phyloP scores from a whole-genome alignment of 2,329 filamentous ascomycete species.

The Aspergillus unguis region DNA sequence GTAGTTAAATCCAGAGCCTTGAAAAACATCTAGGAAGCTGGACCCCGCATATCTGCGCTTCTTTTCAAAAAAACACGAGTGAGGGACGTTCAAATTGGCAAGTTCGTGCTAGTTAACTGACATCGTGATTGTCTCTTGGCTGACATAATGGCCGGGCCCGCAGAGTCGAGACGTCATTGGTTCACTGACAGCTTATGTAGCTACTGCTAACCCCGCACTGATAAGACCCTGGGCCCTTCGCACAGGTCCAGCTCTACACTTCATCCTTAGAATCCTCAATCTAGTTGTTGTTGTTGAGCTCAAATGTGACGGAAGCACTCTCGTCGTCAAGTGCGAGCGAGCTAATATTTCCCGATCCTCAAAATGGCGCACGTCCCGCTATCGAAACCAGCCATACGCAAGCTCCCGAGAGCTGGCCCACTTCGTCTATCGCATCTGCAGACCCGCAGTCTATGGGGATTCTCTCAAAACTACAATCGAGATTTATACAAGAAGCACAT shows the following conservation, averaged over 20 bases:
- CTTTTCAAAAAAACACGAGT: background rate
- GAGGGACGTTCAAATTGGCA: background rate
- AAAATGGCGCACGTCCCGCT: too few relatives aligned
- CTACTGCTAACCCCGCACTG: constrained; percentile 2
- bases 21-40: constrained; percentile 82
- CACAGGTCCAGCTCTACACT: background rate
- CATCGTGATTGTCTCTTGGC: background rate
- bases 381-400: background rate
- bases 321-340: too few relatives aligned
- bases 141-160: constrained; percentile 5
- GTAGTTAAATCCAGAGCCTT: constrained; percentile 94
- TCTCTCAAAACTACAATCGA: constrained; percentile 2
- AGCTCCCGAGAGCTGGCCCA: background rate
- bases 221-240: background rate
- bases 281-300: too few relatives aligned
- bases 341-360: too few relatives aligned
- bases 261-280: too few relatives aligned
- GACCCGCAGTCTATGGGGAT: constrained; percentile 12
- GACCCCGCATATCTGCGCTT: constrained; percentile 21
- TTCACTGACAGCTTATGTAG: too few relatives aligned
- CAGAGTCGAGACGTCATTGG: too few relatives aligned
- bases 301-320: too few relatives aligned
- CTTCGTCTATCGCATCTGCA: background rate
- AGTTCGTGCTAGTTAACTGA: background rate
- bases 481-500: constrained; percentile 2